Evolutionary conservation across 805 yeast genomes (phyloP), one percentile per base, ranked within the genome.

Genomic region (Pichia manshurica): DNA sequence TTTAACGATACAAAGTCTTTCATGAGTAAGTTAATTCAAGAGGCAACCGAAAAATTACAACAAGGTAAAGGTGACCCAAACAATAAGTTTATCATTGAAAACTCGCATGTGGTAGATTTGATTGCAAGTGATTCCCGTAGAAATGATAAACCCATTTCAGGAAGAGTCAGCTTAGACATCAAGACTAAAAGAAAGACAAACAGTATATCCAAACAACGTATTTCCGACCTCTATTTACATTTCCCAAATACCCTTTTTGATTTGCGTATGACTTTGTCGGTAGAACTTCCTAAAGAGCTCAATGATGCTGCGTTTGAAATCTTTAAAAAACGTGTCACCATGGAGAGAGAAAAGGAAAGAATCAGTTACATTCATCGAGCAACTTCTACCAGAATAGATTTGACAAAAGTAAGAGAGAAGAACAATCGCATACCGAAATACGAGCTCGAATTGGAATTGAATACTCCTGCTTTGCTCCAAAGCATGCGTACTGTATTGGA

Each of bases 191-290:
- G 95, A 56, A 68, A 72, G 16, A 79, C 81, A 44, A 81, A 79
- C 29, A 82, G 82, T 38, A 84, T 89, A 45, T 81, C 80, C 51
- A 89, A 89, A 60, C 76, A 78, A 55, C 73, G 91, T 46, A 67
- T 88, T n/a, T 77, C 87, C 2, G 88, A 84, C 60, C 64, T 90
- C 47, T 74, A 78, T 57, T 71, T 89, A 19, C 81, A 78, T 58
- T 75, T 84, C 46, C 96, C 96, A 4, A 82, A 85, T 53, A 78
- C 85, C 29, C 72, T 81, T 64, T 82, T 81, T 60, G 97, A 89
- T 65, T 71, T 83, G 55, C 75, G 95, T 56, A 68, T 89, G 33
- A 81, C 95, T 5, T 67, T 90, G 53, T 79, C 87, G 34, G 65
- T 85, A 25, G 97, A 89, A 77, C 62, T 82, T 50, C 96, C 96